Conservation (phyloP, 345 rosid species). For the Pseudoturritis turrita region DNA sequence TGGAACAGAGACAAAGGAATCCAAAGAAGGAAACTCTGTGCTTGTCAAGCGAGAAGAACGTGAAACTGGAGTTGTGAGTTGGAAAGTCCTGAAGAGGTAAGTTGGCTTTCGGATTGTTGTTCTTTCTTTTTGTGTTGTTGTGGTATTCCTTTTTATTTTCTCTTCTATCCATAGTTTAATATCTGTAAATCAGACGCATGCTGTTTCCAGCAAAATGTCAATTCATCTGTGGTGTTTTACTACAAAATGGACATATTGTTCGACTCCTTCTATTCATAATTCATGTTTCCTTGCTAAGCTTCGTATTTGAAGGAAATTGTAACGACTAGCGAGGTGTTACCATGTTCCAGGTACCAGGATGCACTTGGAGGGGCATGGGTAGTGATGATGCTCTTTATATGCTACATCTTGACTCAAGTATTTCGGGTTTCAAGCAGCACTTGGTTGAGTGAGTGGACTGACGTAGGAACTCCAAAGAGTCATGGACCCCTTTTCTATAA, state of each 20-base stretch:
- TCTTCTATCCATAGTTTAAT: neutral
- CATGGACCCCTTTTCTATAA: conserved; percentile 74
- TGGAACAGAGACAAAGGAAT: conserved; percentile 36
- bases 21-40: conserved; percentile 72
- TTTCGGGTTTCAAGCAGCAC: conserved; percentile 89
- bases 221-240: neutral
- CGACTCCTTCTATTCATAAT: neutral
- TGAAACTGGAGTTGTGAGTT: conserved; percentile 91
- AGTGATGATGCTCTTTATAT: conserved; percentile 63
- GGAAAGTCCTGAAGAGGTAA: conserved; percentile 73
- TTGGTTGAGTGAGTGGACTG: conserved; percentile 97
- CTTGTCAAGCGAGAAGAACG: conserved; percentile 97
- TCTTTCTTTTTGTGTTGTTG: neutral
- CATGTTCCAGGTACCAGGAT: conserved; percentile 72
- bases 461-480: conserved; percentile 44
- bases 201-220: neutral
- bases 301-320: neutral
- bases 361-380: conserved; percentile 98
- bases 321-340: neutral
- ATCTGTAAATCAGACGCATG: neutral
- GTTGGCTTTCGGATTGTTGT: neutral
- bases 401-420: conserved; percentile 73
- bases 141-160: neutral
- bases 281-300: neutral
- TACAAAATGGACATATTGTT: neutral